Evolutionary conservation across 306 rosid species (phyloP), one percentile per base, ranked within the genome.

Genomic region (Potentilla sterilis): DNA sequence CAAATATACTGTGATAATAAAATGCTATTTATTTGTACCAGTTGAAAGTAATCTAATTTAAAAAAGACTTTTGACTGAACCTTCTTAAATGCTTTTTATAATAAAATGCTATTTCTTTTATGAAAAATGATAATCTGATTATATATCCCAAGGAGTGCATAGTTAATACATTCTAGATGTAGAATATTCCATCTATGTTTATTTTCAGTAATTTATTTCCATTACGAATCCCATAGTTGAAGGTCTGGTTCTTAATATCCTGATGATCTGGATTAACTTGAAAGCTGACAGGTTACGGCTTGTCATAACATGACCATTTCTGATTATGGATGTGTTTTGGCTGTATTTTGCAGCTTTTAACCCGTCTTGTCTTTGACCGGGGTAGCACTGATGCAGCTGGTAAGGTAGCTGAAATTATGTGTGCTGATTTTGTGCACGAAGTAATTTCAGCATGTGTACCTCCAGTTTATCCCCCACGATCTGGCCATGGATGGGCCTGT

Each of bases 401-500:
- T 76, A 94, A 90, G 91, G 93, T 82, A 62, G 96, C 98, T 75
- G 97, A 94, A 80, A 94, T 94, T 66, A 90, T 94, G 98, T 80
- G 80, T 85, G 96, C 98, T 68, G 98, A 92, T 85, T 94, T 94
- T 87, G 98, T 94, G 14, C 97, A 92, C 42, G 97, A 94, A 87
- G 96, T 94, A 74, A 92, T 94, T 83, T 92, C 98, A 73, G 91
- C 98, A 72, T 91, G 98, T 77, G 98, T 94, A 75, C 97, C 97
- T 82, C 93, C 97, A 48, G 98, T 94, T 76, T 94, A 81, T 78
- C 97, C 97, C 72, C 98, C 98, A 1, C 88, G 97, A 38, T 88
- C 95, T 83, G 98, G 98, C 69, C 88, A 86, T 81, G 98, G 97
- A 65, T 94, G 98, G 98, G 98, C 97, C 16, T 88, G 98, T 82